Percentiles rank a stretch among this genome's conserved stretches.
These are phyloP conservation scores for Pythium rhizo-oryzae DNA, from an alignment of 352 stramenopile genomes.

Conservation along the genomic window DNA sequence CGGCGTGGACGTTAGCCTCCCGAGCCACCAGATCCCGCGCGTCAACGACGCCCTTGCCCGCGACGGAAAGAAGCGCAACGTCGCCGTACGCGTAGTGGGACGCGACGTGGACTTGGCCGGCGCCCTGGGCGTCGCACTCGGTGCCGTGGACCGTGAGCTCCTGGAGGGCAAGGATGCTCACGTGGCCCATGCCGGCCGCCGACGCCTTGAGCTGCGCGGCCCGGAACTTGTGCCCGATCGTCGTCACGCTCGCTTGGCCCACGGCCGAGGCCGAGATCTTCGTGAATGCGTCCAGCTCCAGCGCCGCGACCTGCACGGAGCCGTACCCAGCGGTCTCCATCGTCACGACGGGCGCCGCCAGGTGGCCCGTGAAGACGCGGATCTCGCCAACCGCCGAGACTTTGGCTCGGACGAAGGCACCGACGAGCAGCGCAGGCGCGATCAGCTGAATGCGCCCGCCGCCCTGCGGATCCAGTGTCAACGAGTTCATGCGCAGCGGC, in stretches of 20 bases:
- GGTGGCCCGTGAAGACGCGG: constrained; percentile 3
- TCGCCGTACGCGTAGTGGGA: constrained; percentile 11
- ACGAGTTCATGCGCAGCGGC: constrained; percentile 8
- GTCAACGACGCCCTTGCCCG: constrained; percentile 11
- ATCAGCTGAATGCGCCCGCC: constrained; percentile 19
- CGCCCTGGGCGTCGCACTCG: constrained; percentile 3
- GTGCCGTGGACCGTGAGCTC: not conserved
- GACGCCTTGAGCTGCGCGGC: not conserved
- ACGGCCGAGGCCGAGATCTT: not conserved
- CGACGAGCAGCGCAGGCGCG: not conserved
- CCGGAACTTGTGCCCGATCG: constrained; percentile 5
- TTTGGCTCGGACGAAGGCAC: not conserved
- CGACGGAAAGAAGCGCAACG: constrained; percentile 2
- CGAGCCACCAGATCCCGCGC: constrained; percentile 15
- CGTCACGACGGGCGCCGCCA: not conserved
- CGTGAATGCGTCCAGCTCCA: not conserved
- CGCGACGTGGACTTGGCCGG: not conserved
- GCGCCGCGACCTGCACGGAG: constrained; percentile 1
- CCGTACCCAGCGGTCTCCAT: constrained; percentile 16
- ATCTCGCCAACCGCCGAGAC: constrained; percentile 1
- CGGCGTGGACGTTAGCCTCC: constrained; percentile 9
- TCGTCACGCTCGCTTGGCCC: constrained; percentile 3
- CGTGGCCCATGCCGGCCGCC: constrained; percentile 3
- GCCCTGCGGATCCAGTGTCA: constrained; percentile 14
- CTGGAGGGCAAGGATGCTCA: not conserved